These are phyloP conservation scores for Mycosphaerella arachidis DNA, from an alignment of 2,329 filamentous ascomycete genomes.

Conservation along the genomic window DNA sequence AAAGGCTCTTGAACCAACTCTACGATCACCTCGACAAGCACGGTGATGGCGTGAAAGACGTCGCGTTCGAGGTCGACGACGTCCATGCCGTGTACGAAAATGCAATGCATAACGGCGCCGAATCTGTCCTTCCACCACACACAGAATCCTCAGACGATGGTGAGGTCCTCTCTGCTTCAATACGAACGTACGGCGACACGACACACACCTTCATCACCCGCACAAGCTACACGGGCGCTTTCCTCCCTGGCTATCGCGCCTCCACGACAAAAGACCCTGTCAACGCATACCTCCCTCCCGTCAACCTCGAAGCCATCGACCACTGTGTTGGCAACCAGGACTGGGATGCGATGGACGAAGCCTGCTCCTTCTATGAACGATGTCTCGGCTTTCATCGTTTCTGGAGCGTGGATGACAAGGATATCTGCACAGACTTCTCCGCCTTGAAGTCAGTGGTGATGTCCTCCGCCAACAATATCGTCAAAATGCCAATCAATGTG, in stretches of 20 bases:
- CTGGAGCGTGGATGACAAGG: constrained; percentile 91
- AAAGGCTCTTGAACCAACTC: constrained; percentile 64
- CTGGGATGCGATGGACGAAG: constrained; percentile 78
- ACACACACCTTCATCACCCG: constrained; percentile 87
- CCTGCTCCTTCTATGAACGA: constrained; percentile 72
- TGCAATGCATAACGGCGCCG: constrained; percentile 63
- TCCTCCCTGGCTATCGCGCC: constrained; percentile 76
- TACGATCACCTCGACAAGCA: constrained; percentile 79
- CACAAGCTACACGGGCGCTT: constrained; percentile 63
- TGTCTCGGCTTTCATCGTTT: constrained; percentile 92
- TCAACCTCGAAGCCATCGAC: constrained; percentile 73
- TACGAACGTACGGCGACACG: constrained; percentile 90
- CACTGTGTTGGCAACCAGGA: constrained; percentile 97
- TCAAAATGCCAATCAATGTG: constrained; percentile 99
- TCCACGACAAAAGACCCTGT: constrained; percentile 47
- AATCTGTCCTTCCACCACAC: constrained; percentile 59
- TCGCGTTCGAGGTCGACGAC: constrained; percentile 90
- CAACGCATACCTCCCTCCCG: constrained; percentile 52
- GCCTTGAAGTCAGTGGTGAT: constrained; percentile 87
- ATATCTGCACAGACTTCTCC: constrained; percentile 89
- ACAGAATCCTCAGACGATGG: constrained; percentile 51
- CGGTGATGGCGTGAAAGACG: constrained; percentile 91
- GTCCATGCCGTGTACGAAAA: constrained; percentile 73
- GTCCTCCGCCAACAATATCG: constrained; percentile 72
- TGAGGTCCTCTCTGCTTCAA: constrained; percentile 70